phyloP scores from a whole-genome alignment of 306 rosid genomes.

The Abrus precatorius region DNA sequence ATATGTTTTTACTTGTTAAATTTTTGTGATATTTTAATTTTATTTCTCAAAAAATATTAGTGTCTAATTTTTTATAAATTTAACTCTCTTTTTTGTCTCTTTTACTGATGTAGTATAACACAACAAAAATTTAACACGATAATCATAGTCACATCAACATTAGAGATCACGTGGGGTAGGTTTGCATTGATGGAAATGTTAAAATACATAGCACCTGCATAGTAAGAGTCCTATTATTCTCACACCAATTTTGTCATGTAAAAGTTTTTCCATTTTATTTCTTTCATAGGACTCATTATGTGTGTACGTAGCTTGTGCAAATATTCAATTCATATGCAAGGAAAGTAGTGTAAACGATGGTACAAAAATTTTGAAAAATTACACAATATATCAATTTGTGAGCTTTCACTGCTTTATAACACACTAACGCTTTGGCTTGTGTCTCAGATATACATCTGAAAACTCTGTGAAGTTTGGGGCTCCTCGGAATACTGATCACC shows the following conservation, averaged over 20 bases:
- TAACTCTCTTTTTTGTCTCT: no score
- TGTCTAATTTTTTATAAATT: no score
- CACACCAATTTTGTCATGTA: background rate
- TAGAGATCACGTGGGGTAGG: background rate
- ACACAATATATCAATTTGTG: background rate
- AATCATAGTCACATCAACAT: no score
- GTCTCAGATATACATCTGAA: slow-evolving; percentile 77
- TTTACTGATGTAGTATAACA: no score
- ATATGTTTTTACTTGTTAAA: no score
- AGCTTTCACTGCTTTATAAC: background rate
- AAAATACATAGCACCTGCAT: background rate
- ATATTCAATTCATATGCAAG: slow-evolving; percentile 1
- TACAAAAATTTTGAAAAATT: background rate
- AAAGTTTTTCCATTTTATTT: background rate
- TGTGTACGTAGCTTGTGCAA: background rate
- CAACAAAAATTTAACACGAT: no score
- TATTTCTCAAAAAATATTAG: no score
- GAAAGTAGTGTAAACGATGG: background rate
- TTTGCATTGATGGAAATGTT: background rate
- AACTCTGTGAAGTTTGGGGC: slow-evolving; percentile 68
- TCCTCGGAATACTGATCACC: slow-evolving; percentile 72
- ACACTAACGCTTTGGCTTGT: slow-evolving; percentile 27
- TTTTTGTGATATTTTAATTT: no score
- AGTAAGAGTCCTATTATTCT: background rate
- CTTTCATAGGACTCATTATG: background rate